A percentile compares a stretch with the other conserved stretches of the same genome.
phyloP scores from a whole-genome alignment of 352 stramenopile species.

The Peronosclerospora sorghi region DNA sequence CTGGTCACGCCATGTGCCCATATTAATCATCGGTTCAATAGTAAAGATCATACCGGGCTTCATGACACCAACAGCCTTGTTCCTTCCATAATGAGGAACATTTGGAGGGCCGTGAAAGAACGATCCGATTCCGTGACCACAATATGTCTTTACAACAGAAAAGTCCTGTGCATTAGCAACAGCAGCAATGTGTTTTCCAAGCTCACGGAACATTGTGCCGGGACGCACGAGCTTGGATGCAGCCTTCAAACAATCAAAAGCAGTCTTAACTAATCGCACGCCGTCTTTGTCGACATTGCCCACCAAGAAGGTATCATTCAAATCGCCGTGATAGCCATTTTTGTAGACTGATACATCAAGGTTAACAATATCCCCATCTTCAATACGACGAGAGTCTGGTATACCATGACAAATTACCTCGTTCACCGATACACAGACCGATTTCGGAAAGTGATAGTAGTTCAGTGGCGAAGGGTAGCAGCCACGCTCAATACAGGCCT shows the following conservation, averaged over 20 bases:
- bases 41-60: slow-evolving; percentile 97
- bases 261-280: slow-evolving; percentile 86
- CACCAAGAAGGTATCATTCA: slow-evolving; percentile 98
- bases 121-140: slow-evolving; percentile 94
- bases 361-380: slow-evolving; percentile 98
- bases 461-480: slow-evolving; percentile 97
- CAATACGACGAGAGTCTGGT: slow-evolving; percentile 89
- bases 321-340: slow-evolving; percentile 94
- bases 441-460: slow-evolving; percentile 97
- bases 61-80: slow-evolving; percentile 96
- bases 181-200: slow-evolving; percentile 90
- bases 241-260: slow-evolving; percentile 88
- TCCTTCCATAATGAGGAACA: slow-evolving; percentile 97
- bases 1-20: slow-evolving; percentile 83
- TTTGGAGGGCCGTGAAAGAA: slow-evolving; percentile 58
- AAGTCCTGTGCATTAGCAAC: slow-evolving; percentile 81
- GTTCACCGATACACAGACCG: slow-evolving; percentile 85
- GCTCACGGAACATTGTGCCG: slow-evolving; percentile 92
- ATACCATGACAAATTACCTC: slow-evolving; percentile 97
- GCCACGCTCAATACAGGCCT: slow-evolving; percentile 83
- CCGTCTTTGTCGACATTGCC: slow-evolving; percentile 92
- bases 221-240: slow-evolving; percentile 88
- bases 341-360: slow-evolving; percentile 97
- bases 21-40: slow-evolving; percentile 99
- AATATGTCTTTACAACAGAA: slow-evolving; percentile 96